These are phyloP conservation scores for Rutstroemia sp. DNA, from an alignment of 2,329 filamentous ascomycete species.

Conservation along the genomic window DNA sequence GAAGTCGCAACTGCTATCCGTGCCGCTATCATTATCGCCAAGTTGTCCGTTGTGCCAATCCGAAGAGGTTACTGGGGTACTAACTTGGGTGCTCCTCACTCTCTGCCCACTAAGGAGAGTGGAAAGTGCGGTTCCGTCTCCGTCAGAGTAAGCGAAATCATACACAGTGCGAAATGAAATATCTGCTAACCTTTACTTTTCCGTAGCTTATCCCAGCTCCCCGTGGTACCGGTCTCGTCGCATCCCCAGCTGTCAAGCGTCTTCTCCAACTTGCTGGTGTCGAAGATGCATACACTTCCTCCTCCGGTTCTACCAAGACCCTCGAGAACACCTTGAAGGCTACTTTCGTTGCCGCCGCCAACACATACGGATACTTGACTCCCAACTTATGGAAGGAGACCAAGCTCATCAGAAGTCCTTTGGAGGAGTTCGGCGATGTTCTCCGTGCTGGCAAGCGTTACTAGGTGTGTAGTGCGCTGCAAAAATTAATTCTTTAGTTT, in stretches of 20 bases:
- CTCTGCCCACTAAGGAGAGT: slow-evolving; percentile 96
- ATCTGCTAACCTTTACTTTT: slow-evolving; percentile 26
- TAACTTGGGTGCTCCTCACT: slow-evolving; percentile 99
- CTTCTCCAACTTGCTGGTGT: slow-evolving; percentile 99
- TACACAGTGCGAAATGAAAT: neutral
- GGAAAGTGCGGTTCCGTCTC: slow-evolving; percentile 99
- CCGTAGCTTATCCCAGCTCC: slow-evolving; percentile 92
- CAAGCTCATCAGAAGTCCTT: slow-evolving; percentile 84
- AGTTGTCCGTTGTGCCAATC: slow-evolving; percentile 97
- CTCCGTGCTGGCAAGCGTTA: slow-evolving; percentile 65
- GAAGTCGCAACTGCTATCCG: slow-evolving; percentile 99
- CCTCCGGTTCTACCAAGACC: slow-evolving; percentile 97
- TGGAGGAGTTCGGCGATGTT: slow-evolving; percentile 97
- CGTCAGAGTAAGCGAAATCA: slow-evolving; percentile 69
- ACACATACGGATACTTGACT: slow-evolving; percentile 99
- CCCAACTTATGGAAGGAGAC: slow-evolving; percentile 99
- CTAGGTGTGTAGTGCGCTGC: slow-evolving; percentile 34
- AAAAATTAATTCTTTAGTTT: slow-evolving; percentile 17
- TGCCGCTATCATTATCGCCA: slow-evolving; percentile 97
- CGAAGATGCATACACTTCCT: slow-evolving; percentile 95
- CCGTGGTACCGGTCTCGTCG: slow-evolving; percentile 97
- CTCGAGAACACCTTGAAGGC: slow-evolving; percentile 99
- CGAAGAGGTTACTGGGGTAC: slow-evolving; percentile 99
- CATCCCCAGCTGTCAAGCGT: slow-evolving; percentile 99
- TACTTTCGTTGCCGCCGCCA: slow-evolving; percentile 94